Evolutionary conservation across 768 basidiomycete species (phyloP).

Genomic region (Termitomyces sp.): DNA sequence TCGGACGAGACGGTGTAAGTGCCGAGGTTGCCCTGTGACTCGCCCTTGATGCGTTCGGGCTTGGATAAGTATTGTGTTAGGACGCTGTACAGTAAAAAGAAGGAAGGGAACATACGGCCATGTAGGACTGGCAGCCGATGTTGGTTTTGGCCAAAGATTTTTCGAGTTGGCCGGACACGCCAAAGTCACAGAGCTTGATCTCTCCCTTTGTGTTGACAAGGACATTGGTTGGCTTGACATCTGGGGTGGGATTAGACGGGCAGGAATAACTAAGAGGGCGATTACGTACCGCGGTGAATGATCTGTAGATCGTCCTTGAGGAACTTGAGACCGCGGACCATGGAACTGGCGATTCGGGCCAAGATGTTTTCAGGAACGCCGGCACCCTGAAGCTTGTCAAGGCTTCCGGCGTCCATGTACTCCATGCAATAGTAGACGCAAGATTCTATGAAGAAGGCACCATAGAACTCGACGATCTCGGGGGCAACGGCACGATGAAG

Average conservation of each 20-base stretch:
- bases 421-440: constrained; percentile 99
- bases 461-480: constrained; percentile 97
- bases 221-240: constrained; percentile 94
- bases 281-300: constrained; percentile 48
- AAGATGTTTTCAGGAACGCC: constrained; percentile 80
- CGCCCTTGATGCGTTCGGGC: constrained; percentile 97
- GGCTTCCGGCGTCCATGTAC: constrained; percentile 97
- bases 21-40: constrained; percentile 79
- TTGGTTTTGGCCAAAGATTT: constrained; percentile 96
- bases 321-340: constrained; percentile 90
- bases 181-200: constrained; percentile 96
- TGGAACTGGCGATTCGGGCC: constrained; percentile 72
- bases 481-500: constrained; percentile 90
- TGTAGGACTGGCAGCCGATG: constrained; percentile 97
- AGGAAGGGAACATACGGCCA: constrained; percentile 69
- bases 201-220: constrained; percentile 86
- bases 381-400: constrained; percentile 72
- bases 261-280: not conserved
- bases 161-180: constrained; percentile 97
- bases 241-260: constrained; percentile 30
- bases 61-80: constrained; percentile 24
- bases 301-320: constrained; percentile 93
- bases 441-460: constrained; percentile 99
- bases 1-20: constrained; percentile 97
- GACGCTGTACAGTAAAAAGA: not conserved